Evolutionary conservation across 805 yeast genomes (phyloP).

Genomic region (Candida succiphila): DNA sequence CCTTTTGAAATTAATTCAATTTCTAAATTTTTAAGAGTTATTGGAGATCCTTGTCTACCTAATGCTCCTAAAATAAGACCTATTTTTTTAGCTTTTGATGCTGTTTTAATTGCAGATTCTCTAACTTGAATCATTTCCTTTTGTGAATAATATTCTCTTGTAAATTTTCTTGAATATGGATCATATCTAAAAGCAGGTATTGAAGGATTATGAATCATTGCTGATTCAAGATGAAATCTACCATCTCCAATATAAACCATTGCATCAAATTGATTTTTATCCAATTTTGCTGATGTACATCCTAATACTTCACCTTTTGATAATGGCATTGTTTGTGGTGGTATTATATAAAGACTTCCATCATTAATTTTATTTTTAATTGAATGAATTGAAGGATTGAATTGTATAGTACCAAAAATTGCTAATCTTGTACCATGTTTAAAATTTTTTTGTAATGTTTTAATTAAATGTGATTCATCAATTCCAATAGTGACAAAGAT

Average conservation of each 20-base stretch:
- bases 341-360: constrained; percentile 42
- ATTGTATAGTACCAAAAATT: constrained; percentile 91
- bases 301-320: constrained; percentile 96
- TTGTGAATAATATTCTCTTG: constrained; percentile 83
- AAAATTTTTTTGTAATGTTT: constrained; percentile 69
- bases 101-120: constrained; percentile 59
- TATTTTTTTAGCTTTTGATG: constrained; percentile 49
- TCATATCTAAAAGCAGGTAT: constrained; percentile 91
- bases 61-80: constrained; percentile 88
- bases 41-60: constrained; percentile 89
- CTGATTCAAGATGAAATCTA: constrained; percentile 86
- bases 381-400: constrained; percentile 87
- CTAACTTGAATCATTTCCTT: constrained; percentile 69
- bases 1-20: constrained; percentile 41
- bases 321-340: constrained; percentile 89
- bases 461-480: constrained; percentile 72
- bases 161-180: constrained; percentile 87
- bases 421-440: constrained; percentile 58
- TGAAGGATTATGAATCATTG: constrained; percentile 95
- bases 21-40: constrained; percentile 64
- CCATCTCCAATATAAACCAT: constrained; percentile 96
- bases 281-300: constrained; percentile 83
- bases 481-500: constrained; percentile 90
- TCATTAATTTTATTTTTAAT: constrained; percentile 42
- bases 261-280: constrained; percentile 54